Evolutionary conservation across 768 basidiomycete species (phyloP).

Genomic region (Suillus weaverae): DNA sequence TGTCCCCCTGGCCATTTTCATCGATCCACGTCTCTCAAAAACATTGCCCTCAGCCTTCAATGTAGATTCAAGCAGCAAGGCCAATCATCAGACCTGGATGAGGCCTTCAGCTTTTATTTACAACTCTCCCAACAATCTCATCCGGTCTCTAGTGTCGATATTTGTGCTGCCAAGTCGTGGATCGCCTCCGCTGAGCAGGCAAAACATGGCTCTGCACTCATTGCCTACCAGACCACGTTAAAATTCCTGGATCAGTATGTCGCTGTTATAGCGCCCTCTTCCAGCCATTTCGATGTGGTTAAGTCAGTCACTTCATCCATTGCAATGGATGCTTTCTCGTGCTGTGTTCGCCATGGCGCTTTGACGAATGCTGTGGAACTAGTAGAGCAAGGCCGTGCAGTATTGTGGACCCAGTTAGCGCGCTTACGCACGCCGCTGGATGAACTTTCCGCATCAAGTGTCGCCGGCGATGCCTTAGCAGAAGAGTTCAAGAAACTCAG

Average conservation of each 20-base stretch:
- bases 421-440: slow-evolving; percentile 27
- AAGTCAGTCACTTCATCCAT: background rate
- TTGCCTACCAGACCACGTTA: slow-evolving; percentile 28
- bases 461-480: background rate
- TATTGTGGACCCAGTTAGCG: slow-evolving; percentile 29
- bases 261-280: slow-evolving; percentile 14
- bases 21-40: slow-evolving; percentile 16
- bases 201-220: slow-evolving; percentile 25
- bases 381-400: slow-evolving; percentile 29
- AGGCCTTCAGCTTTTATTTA: slow-evolving; percentile 20
- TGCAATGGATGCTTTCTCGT: slow-evolving; percentile 8
- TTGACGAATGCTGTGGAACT: slow-evolving; percentile 23
- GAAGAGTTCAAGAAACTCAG: slow-evolving; percentile 11
- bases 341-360: slow-evolving; percentile 12
- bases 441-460: slow-evolving; percentile 13
- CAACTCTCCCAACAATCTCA: slow-evolving; percentile 18
- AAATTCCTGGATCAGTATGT: slow-evolving; percentile 22
- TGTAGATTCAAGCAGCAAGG: slow-evolving; percentile 23
- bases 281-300: slow-evolving; percentile 11
- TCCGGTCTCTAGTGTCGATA: slow-evolving; percentile 15
- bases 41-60: slow-evolving; percentile 21
- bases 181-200: slow-evolving; percentile 19
- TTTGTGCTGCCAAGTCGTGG: slow-evolving; percentile 24
- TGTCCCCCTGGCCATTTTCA: slow-evolving; percentile 13
- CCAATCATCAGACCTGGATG: slow-evolving; percentile 22